phyloP scores from a whole-genome alignment of 495 filamentous ascomycete species.

The Aspergillus egyptiacus region DNA sequence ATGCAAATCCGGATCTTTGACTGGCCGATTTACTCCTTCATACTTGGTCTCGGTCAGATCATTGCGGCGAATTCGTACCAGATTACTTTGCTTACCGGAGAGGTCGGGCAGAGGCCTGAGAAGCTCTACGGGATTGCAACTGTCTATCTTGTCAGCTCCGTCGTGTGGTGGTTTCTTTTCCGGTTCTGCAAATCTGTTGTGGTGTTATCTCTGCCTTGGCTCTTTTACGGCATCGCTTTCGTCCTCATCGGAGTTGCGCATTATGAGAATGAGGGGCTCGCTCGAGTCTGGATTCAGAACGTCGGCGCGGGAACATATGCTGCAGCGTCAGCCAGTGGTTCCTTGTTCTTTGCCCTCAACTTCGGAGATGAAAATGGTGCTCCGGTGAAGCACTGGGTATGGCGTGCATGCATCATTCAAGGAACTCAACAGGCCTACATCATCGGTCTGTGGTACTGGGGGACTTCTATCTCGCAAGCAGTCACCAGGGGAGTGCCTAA shows the following conservation, averaged over 20 bases:
- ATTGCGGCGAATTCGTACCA: constrained; percentile 70
- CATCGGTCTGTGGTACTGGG: constrained; percentile 50
- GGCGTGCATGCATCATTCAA: constrained; percentile 47
- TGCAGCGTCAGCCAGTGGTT: constrained; percentile 44
- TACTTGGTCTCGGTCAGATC: constrained; percentile 61
- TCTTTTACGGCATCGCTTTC: constrained; percentile 62
- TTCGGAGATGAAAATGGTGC: constrained; percentile 48
- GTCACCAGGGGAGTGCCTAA: constrained; percentile 30
- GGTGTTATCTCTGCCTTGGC: constrained; percentile 53
- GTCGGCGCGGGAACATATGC: constrained; percentile 44
- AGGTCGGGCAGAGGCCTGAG: constrained; percentile 53
- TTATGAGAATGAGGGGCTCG: constrained; percentile 38
- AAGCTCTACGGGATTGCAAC: constrained; percentile 63
- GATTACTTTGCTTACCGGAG: constrained; percentile 61
- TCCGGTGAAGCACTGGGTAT: constrained; percentile 47
- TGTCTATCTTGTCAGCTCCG: constrained; percentile 56
- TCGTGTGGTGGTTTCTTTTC: constrained; percentile 63
- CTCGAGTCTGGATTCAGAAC: constrained; percentile 47
- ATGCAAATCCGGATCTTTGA: constrained; percentile 47
- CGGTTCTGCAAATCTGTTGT: constrained; percentile 56
- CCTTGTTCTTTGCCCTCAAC: constrained; percentile 48
- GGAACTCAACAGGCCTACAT: constrained; percentile 48
- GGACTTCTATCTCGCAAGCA: constrained; percentile 36
- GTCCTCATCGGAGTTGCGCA: constrained; percentile 62
- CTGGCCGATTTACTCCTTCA: constrained; percentile 69